Evolutionary conservation across 345 rosid species (phyloP), one percentile per base, ranked within the genome.

Genomic region (Populus alba): DNA sequence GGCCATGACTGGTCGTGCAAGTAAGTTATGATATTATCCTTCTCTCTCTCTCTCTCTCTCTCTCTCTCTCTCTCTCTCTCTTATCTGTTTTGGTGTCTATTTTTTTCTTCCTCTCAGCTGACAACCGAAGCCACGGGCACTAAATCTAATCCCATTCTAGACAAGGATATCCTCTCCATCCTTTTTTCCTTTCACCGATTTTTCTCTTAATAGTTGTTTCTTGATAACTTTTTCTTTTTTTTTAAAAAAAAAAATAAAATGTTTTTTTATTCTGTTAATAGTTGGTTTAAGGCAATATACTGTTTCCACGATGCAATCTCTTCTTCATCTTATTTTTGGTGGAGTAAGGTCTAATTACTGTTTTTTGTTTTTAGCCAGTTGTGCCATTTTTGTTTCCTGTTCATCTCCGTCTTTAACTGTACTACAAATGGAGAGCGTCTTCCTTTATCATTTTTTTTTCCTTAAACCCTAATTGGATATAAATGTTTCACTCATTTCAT

Each of bases 1-100:
- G 76, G 33, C 57, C 79, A 75, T 80, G 76, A 63, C 83, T 80
- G 83, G 83, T 76, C 79, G 53, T 70, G 83, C 79, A 22, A 71
- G 83, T 80, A 53, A 80, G 78, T 61, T 67, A 66, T 35, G 67
- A 5, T 8, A 22, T 57, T 18, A 18, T 5, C 65, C 11, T 8
- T 72, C 27, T 31, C 3, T 31, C 3, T 31, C 31, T 31, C 31
- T 31, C 6, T 13, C 8, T 35, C 5, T 22, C 9, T 33, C 6
- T 20, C 6, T 31, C 3, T 31, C 3, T 2, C 33, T 31, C 3
- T 31, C 3, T 13, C 5, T 35, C 2, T 22, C n/a, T n/a, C n/a
- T 33, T 5, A 0, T 71, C 6, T 20, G 6, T 16, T 59, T 16
- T 3, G 57, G 22, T 7, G 2, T 18, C 55, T 49, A 16, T 33